These are phyloP conservation scores for Porphyra umbilicalis DNA, from an alignment of 31 red algal species.

Conservation along the genomic window DNA sequence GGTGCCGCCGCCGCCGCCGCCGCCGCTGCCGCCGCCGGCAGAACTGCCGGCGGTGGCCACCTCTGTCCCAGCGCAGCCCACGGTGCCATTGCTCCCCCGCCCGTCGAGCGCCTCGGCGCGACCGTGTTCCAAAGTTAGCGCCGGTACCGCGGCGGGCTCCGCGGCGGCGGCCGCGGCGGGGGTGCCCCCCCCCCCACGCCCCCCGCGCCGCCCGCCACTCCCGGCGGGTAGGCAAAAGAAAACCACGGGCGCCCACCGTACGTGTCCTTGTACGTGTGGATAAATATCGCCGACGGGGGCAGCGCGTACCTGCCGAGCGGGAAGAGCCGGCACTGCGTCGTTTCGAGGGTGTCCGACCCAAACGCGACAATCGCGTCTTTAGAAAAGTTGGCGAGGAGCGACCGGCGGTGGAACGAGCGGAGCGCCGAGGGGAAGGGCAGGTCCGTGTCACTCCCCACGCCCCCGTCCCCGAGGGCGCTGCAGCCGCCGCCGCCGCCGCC, in stretches of 20 bases:
- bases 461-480: background rate
- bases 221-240: background rate
- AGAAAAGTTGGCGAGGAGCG: conserved; percentile 42
- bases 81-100: too few species aligned
- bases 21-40: too few species aligned
- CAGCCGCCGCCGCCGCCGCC: background rate
- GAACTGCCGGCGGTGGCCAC: too few species aligned
- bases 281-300: background rate
- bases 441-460: background rate
- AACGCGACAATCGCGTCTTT: conserved; percentile 74
- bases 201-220: background rate
- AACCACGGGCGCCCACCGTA: conserved; percentile 36
- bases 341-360: conserved; percentile 45
- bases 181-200: too few species aligned
- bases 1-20: too few species aligned
- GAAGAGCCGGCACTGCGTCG: background rate
- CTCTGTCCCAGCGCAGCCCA: too few species aligned
- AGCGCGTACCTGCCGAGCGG: background rate
- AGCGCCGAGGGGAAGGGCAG: conserved; percentile 34
- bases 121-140: too few species aligned
- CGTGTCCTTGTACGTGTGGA: conserved; percentile 33
- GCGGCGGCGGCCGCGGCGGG: too few species aligned
- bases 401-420: conserved; percentile 16
- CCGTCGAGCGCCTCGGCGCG: too few species aligned
- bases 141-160: too few species aligned